Evolutionary conservation across 257 asterid species (phyloP), one percentile per base, ranked within the genome.

Genomic region (Scutellaria baicalensis): DNA sequence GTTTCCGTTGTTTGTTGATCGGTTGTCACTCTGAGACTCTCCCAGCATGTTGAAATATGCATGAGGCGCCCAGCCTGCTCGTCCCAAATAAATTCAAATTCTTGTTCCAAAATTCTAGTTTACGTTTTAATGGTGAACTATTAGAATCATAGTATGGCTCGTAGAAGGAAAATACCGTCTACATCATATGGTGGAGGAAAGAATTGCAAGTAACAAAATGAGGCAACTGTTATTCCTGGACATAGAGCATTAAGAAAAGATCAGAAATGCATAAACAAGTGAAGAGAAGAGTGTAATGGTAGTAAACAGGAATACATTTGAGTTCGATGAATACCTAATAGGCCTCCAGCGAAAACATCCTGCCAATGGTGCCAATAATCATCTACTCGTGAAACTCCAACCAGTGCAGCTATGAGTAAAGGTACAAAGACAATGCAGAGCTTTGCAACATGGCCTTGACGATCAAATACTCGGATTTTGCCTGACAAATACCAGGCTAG

Each of bases 331-430:
- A 27, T 45, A 88, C 97, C 98, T 84, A 92, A 65, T 56, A 92
- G 81, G 42, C 95, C 97, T 63, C 98, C 98, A 0, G 98, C 81
- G 72, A 92, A 92, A 21, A 92, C 98, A 38, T 92, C 98, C 82
- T 90, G 95, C 98, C 98, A 92, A 70, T 92, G 98, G 80, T 92
- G 98, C 97, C 91, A 85, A 68, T 92, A 90, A 77, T 92, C 98
- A 74, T 90, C 97, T 72, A 92, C 97, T 23, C 98, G 96, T 50
- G 97, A 92, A 70, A 86, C 47, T 3, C 86, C 97, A 64, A 92
- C 98, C 8, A 92, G 93, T 64, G 88, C 76, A 31, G 98, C 97
- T 67, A 78, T 79, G 9, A 92, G 93, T 47, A 92, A 73, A 42
- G 98, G 97, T 65, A 90, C 79, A 69, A 90, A 75, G 43, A 88